Conservation (phyloP, 371 early-diverging fungal species). For the Mortierella polycephala region DNA sequence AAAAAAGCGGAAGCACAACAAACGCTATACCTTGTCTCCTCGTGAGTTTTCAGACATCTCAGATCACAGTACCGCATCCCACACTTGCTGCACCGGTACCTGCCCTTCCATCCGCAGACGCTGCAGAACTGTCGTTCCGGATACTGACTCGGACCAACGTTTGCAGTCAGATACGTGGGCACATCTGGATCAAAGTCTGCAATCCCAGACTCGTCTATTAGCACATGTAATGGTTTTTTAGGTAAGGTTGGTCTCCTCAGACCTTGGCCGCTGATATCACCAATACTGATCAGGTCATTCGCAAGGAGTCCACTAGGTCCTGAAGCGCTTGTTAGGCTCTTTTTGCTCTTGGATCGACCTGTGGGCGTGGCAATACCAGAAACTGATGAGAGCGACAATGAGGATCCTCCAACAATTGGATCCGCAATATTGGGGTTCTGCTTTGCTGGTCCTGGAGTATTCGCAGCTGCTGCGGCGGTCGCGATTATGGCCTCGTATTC, state of each 20-base stretch:
- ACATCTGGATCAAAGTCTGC: not conserved
- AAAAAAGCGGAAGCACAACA: not conserved
- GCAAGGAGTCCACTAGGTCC: constrained; percentile 58
- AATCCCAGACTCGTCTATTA: constrained; percentile 10
- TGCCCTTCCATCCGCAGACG: constrained; percentile 72
- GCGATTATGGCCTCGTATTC: constrained; percentile 63
- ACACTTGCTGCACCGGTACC: constrained; percentile 68
- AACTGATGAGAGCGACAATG: not conserved
- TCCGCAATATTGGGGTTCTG: constrained; percentile 2
- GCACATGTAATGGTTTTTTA: not conserved
- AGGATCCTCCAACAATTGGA: not conserved
- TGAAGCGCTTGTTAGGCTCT: constrained; percentile 55
- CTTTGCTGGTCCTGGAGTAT: constrained; percentile 10
- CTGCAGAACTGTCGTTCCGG: constrained; percentile 76
- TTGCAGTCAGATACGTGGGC: constrained; percentile 58
- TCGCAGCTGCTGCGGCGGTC: constrained; percentile 50
- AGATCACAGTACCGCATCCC: constrained; percentile 77
- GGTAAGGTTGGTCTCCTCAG: not conserved
- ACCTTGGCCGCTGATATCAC: constrained; percentile 43
- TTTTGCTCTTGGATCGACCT: constrained; percentile 6
- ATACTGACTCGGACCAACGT: constrained; percentile 63
- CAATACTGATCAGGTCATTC: constrained; percentile 59
- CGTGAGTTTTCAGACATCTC: constrained; percentile 65
- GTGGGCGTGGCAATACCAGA: not conserved
- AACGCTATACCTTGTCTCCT: constrained; percentile 67